Conservation (phyloP, 352 stramenopile species). For the Globisporangium nagaii region DNA sequence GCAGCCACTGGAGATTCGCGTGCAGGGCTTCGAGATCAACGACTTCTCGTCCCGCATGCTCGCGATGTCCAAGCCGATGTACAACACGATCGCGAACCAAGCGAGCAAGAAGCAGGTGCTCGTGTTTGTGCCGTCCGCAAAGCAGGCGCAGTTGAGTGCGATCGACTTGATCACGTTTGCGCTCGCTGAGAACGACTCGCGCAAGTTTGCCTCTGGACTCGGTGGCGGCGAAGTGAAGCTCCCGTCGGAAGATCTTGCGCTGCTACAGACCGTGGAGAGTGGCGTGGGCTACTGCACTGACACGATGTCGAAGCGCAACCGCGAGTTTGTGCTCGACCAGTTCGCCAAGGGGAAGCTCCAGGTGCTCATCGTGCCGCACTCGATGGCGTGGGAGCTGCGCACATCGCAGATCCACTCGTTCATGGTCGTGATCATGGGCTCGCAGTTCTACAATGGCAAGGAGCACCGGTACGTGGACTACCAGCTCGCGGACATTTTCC, state of each 20-base stretch:
- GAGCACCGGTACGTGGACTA: conserved; percentile 97
- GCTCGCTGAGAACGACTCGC: conserved; percentile 74
- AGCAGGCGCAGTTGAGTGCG: conserved; percentile 97
- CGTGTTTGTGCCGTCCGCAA: conserved; percentile 97
- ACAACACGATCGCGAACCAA: conserved; percentile 92
- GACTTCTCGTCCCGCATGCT: conserved; percentile 96
- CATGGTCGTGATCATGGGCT: conserved; percentile 97
- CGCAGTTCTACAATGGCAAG: conserved; percentile 96
- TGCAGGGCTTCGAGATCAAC: conserved; percentile 98
- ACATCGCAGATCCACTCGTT: conserved; percentile 74
- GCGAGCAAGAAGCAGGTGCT: conserved; percentile 85
- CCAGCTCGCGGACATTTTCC: conserved; percentile 94
- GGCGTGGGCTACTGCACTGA: conserved; percentile 96
- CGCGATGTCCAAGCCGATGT: conserved; percentile 98
- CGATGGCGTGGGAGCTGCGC: conserved; percentile 90
- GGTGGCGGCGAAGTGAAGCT: conserved; percentile 30
- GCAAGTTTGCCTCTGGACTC: conserved; percentile 50
- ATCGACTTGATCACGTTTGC: conserved; percentile 99
- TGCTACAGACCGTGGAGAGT: conserved; percentile 91
- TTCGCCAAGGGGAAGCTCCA: conserved; percentile 87
- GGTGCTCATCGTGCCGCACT: conserved; percentile 93
- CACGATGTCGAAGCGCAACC: conserved; percentile 90
- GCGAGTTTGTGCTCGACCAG: conserved; percentile 82
- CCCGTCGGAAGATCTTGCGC: conserved; percentile 80
- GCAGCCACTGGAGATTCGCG: conserved; percentile 94